Evolutionary conservation across 352 stramenopile genomes (phyloP).

Genomic region (Phytophthora hybrid): DNA sequence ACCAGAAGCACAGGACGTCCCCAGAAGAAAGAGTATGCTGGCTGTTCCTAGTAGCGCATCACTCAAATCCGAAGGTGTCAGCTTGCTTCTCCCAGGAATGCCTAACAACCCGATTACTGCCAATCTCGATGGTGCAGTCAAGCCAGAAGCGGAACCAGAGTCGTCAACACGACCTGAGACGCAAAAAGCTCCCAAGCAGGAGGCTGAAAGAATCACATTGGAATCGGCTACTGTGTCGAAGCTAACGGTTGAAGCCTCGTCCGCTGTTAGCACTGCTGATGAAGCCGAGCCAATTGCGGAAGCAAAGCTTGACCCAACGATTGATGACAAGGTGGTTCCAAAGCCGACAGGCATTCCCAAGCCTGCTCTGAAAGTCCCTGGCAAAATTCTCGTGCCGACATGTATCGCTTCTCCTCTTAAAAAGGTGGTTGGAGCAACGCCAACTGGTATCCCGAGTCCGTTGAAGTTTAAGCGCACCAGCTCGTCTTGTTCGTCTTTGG

Average conservation of each 20-base stretch:
- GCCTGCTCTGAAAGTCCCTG: constrained; percentile 46
- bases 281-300: constrained; percentile 13
- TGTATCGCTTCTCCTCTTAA: constrained; percentile 38
- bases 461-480: constrained; percentile 34
- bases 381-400: constrained; percentile 54
- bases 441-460: constrained; percentile 39
- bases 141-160: background rate
- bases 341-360: constrained; percentile 39
- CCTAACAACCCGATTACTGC: constrained; percentile 13
- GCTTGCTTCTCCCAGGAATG: background rate
- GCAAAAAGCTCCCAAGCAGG: background rate
- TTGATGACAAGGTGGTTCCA: constrained; percentile 26
- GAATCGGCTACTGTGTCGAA: constrained; percentile 1
- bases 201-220: constrained; percentile 20
- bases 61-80: background rate
- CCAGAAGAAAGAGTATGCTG: constrained; percentile 22
- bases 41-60: background rate
- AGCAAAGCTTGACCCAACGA: background rate
- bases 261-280: constrained; percentile 18
- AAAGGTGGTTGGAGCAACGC: constrained; percentile 24
- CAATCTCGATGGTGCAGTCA: background rate
- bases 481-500: constrained; percentile 34
- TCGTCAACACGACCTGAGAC: background rate
- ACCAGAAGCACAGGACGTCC: constrained; percentile 40
- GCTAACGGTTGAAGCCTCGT: constrained; percentile 2